These are phyloP conservation scores for Aristolochia contorta DNA, from an alignment of 164 flowering plant genomes.

Conservation along the genomic window DNA sequence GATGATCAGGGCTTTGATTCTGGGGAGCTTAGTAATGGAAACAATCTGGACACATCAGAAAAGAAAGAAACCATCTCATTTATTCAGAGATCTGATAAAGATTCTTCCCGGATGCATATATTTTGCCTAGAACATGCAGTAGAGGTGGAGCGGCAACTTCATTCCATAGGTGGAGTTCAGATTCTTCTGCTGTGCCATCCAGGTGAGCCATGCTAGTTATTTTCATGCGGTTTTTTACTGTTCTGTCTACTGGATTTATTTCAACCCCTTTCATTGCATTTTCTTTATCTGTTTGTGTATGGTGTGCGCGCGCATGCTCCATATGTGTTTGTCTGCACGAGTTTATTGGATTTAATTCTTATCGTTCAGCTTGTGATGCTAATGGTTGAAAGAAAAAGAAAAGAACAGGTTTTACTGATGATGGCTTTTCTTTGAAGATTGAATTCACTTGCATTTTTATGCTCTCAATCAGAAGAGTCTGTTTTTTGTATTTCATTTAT, in stretches of 20 bases:
- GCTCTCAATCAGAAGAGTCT: too few species aligned
- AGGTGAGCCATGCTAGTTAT: conserved; percentile 31
- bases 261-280: too few species aligned
- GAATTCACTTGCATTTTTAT: too few species aligned
- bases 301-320: too few species aligned
- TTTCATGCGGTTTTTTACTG: neutral
- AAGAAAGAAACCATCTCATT: conserved; percentile 19
- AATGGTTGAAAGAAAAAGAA: too few species aligned
- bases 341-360: too few species aligned
- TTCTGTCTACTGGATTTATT: neutral
- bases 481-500: too few species aligned
- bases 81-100: conserved; percentile 41
- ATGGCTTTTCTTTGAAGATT: too few species aligned
- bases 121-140: conserved; percentile 97
- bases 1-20: conserved; percentile 8
- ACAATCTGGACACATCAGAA: conserved; percentile 13
- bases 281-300: too few species aligned
- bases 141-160: conserved; percentile 75
- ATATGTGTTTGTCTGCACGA: too few species aligned
- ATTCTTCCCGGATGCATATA: conserved; percentile 72
- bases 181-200: conserved; percentile 79
- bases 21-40: conserved; percentile 3
- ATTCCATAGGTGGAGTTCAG: conserved; percentile 67
- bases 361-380: too few species aligned
- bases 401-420: too few species aligned